Base-by-base conservation (phyloP, 2,329 filamentous ascomycete genomes). In the Claviceps citrina region DNA sequence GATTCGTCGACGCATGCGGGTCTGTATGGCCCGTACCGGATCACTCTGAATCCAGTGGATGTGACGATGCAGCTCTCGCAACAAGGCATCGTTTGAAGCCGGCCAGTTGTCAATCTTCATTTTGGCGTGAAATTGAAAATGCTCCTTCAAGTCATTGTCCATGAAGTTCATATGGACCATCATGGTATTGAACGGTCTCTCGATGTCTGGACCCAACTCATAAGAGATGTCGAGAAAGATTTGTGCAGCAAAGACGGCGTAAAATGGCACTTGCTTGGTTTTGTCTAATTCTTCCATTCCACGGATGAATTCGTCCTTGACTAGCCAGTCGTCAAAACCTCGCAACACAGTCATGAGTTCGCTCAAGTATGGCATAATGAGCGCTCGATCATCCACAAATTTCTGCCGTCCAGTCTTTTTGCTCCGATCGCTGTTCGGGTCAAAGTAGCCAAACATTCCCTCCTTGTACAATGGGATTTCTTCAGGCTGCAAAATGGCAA, bases 171-270 rank as follows among this genome's bases (percentile, higher is more conserved):
- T 15, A 12, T 26, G 15, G 1, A 8, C 15, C 16, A 12, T n/a
- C 38, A 39, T 25, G 22, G 30, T 33, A n/a, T 20, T 12, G 27
- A 49, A 50, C 1, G 43, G 33, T 8, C 33, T 22, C 6, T 40
- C 26, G 12, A 43, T 41, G 1, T 36, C 9, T 22, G 43, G 42
- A 12, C 57, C 44, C 2, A 64, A 45, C 3, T 44, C 39, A 40
- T 62, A 54, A 12, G 62, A 55, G 26, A 64, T 59, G 31, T 67
- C 64, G 4, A 68, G 56, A 41, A 60, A 61, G 9, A 63, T 41
- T 35, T 67, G 62, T 4, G 55, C 50, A 7, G 60, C 61, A 40
- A 66, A 67, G 1, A 58, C 49, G 7, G 60, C 49, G 43, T 53
- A 58, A 30, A 65, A 54, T 0, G 63, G 49, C 2, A 63, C 39